Conservation (phyloP, 345 rosid species). For the Kandelia obovata region DNA sequence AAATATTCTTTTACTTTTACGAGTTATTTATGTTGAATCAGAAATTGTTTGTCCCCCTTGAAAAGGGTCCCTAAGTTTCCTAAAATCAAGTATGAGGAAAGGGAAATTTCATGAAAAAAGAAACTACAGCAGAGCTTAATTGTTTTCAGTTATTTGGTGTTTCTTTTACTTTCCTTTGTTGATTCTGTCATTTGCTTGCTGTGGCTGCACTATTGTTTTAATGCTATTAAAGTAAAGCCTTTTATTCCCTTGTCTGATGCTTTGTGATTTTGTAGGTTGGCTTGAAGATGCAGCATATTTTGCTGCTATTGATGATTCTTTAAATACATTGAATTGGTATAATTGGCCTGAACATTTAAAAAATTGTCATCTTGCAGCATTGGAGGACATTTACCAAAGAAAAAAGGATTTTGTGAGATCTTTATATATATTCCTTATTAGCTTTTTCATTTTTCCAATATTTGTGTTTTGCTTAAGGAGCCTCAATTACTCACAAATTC, state of each 20-base stretch:
- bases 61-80: too few relatives aligned
- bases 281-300: slow-evolving; percentile 96
- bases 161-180: background rate
- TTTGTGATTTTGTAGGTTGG: slow-evolving; percentile 60
- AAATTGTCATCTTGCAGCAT: slow-evolving; percentile 76
- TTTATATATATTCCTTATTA: slow-evolving; percentile 15
- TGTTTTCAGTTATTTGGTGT: too few relatives aligned
- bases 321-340: slow-evolving; percentile 67
- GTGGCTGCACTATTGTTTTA: background rate
- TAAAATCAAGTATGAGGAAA: too few relatives aligned
- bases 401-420: slow-evolving; percentile 75
- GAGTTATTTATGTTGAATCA: too few relatives aligned
- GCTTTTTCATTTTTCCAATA: background rate
- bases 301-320: slow-evolving; percentile 73
- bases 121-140: too few relatives aligned
- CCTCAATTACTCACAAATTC: slow-evolving; percentile 15
- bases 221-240: background rate
- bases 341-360: slow-evolving; percentile 83
- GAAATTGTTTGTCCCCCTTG: too few relatives aligned
- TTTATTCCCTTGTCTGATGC: background rate
- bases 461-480: slow-evolving; percentile 7
- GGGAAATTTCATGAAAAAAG: too few relatives aligned
- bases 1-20: too few relatives aligned
- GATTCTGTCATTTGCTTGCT: background rate
- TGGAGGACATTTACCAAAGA: slow-evolving; percentile 73